phyloP scores from a whole-genome alignment of 257 asterid genomes.

The Solanum etuberosum region DNA sequence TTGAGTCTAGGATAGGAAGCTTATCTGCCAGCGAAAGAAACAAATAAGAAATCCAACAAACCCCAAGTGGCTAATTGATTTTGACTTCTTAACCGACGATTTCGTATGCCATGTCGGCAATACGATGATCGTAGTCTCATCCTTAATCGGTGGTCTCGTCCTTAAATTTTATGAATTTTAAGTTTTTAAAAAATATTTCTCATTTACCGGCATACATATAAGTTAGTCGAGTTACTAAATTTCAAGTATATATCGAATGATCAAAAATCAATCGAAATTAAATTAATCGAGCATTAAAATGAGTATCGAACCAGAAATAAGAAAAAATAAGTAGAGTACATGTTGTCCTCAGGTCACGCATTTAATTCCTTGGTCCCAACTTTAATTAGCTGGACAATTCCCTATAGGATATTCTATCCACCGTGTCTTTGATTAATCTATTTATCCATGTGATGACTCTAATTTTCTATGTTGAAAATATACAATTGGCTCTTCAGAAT shows the following conservation, averaged over 20 bases:
- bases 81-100: slow-evolving; percentile 15
- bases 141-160: fast-evolving
- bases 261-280: not conserved
- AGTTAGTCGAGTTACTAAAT: not conserved
- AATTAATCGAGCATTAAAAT: not conserved
- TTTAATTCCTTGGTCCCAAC: not conserved
- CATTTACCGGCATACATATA: not conserved
- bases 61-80: slow-evolving; percentile 31
- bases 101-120: slow-evolving; percentile 44
- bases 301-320: fast-evolving
- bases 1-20: slow-evolving; percentile 1
- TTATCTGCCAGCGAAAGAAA: slow-evolving; percentile 30
- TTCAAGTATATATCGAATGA: not conserved
- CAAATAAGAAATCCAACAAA: slow-evolving; percentile 9
- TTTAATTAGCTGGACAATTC: not conserved
- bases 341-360: not conserved
- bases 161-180: not conserved
- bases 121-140: not conserved
- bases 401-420: not conserved
- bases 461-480: not conserved
- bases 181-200: not conserved
- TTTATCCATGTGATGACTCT: not conserved
- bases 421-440: too few species aligned
- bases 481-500: not conserved
- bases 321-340: not conserved